Conservation (phyloP, 169 alveolate genomes). For the Eimeria brunetti region DNA sequence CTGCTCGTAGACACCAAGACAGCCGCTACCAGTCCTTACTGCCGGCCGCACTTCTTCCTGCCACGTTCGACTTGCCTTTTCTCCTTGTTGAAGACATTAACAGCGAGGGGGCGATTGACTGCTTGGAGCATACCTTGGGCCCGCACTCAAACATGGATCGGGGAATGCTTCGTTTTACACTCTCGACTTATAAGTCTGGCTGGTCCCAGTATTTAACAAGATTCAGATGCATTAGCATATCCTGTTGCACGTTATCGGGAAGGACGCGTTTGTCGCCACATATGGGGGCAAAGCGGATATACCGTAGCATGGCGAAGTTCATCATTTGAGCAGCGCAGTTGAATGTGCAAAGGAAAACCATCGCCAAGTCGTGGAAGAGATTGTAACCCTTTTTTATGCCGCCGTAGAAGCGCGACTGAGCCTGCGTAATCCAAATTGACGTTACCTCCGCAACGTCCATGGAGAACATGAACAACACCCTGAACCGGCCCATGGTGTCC, state of each 20-base stretch:
- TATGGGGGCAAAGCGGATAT: slow-evolving; percentile 75
- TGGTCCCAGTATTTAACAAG: slow-evolving; percentile 65
- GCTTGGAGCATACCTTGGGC: background rate
- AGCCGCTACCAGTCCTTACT: background rate
- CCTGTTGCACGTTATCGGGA: slow-evolving; percentile 68
- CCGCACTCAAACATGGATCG: background rate
- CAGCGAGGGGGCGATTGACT: background rate
- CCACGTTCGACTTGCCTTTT: background rate
- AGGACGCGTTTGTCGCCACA: slow-evolving; percentile 74
- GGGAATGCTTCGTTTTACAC: background rate
- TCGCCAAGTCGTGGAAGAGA: slow-evolving; percentile 61
- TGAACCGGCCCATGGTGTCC: slow-evolving; percentile 67
- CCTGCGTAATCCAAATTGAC: slow-evolving; percentile 46
- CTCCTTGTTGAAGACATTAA: background rate
- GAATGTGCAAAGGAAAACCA: slow-evolving; percentile 56
- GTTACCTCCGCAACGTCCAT: slow-evolving; percentile 68
- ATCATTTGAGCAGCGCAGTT: slow-evolving; percentile 72
- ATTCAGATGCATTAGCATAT: slow-evolving; percentile 70
- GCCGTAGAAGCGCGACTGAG: slow-evolving; percentile 71
- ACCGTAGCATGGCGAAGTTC: slow-evolving; percentile 75
- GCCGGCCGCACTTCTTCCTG: background rate
- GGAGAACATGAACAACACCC: slow-evolving; percentile 68
- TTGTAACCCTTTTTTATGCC: slow-evolving; percentile 75
- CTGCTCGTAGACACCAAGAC: background rate
- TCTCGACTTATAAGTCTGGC: slow-evolving; percentile 20